Conservation (phyloP, 352 stramenopile genomes). For the Phytopythium chamaehyphon region DNA sequence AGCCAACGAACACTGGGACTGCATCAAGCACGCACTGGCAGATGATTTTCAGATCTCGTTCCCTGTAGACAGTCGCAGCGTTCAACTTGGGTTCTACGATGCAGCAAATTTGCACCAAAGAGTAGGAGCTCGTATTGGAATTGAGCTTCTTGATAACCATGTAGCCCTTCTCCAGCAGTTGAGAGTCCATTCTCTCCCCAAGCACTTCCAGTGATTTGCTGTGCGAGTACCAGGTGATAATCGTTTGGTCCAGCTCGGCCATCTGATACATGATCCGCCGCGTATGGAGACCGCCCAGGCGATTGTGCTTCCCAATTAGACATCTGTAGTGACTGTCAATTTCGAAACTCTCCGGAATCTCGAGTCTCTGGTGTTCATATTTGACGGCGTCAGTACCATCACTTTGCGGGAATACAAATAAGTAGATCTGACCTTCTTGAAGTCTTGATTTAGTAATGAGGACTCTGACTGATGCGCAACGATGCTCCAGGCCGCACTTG, state of each 20-base stretch:
- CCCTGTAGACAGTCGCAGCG: not conserved
- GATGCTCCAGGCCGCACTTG: no score
- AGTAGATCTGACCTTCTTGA: no score
- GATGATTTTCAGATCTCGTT: not conserved
- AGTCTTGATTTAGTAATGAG: no score
- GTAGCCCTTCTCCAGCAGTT: slow-evolving; percentile 3
- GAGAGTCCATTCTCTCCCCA: not conserved
- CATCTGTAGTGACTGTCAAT: no score
- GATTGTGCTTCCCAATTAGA: no score
- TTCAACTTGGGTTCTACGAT: slow-evolving; percentile 1
- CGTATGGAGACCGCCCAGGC: no score
- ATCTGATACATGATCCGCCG: not conserved
- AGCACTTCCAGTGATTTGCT: not conserved
- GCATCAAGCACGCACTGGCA: not conserved
- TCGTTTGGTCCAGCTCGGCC: slow-evolving; percentile 3
- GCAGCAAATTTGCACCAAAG: slow-evolving; percentile 5
- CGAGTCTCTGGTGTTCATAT: no score
- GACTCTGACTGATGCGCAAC: no score
- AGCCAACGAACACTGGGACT: not conserved
- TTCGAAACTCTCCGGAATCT: no score
- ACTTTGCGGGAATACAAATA: no score
- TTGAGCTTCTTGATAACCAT: not conserved
- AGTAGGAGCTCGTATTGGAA: not conserved
- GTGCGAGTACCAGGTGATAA: slow-evolving; percentile 5
- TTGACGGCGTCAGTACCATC: no score